phyloP scores from a whole-genome alignment of 495 filamentous ascomycete species.

The Rostrohypoxylon terebratum region DNA sequence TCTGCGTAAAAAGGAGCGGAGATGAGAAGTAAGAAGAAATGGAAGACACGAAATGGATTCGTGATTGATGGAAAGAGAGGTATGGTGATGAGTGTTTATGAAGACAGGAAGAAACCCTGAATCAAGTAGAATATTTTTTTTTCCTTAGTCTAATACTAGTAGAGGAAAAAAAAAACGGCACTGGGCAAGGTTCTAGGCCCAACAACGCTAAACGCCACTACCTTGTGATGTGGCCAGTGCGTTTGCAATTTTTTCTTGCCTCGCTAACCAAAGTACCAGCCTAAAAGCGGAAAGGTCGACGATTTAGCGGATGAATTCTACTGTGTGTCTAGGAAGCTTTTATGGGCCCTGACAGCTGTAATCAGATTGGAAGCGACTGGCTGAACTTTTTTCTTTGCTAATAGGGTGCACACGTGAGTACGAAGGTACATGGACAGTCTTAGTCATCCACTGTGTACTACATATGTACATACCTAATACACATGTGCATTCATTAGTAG shows the following conservation, averaged over 20 bases:
- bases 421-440: background rate
- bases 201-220: conserved; percentile 15
- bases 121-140: conserved; percentile 39
- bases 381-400: background rate
- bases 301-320: background rate
- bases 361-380: background rate
- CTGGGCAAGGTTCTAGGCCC: conserved; percentile 26
- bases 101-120: conserved; percentile 33
- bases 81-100: conserved; percentile 41
- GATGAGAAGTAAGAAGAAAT: conserved; percentile 17
- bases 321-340: background rate
- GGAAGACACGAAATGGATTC: conserved; percentile 18
- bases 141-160: conserved; percentile 32
- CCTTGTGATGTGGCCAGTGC: conserved; percentile 25
- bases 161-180: conserved; percentile 15
- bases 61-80: conserved; percentile 34
- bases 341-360: background rate
- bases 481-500: too few species aligned
- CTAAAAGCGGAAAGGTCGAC: background rate
- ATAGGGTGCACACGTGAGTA: background rate
- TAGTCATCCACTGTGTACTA: background rate
- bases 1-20: conserved; percentile 46
- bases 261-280: background rate
- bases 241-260: conserved; percentile 28
- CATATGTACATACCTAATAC: too few species aligned